Conservation (phyloP, 371 early-diverging fungal species). For the Parasitella parasitica region DNA sequence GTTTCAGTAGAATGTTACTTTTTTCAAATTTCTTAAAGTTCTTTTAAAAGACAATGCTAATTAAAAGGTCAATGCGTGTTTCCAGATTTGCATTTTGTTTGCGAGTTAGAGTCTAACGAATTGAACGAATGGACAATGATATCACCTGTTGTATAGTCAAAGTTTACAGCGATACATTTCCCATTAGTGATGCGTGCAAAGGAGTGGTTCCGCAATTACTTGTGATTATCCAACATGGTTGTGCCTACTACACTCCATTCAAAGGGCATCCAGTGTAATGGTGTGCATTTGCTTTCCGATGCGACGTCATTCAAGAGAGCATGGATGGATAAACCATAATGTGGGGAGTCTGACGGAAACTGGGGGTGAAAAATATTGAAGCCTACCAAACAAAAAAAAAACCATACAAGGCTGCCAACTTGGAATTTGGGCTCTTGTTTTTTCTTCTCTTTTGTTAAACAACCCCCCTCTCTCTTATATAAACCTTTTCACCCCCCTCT, state of each 20-base stretch:
- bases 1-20: too few species aligned
- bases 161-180: too few species aligned
- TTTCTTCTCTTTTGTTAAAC: constrained; percentile 14
- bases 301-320: constrained; percentile 10
- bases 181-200: too few species aligned
- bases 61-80: too few species aligned
- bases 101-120: too few species aligned
- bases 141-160: too few species aligned
- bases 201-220: too few species aligned
- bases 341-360: constrained; percentile 4
- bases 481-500: constrained; percentile 12
- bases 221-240: too few species aligned
- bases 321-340: neutral
- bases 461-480: constrained; percentile 44
- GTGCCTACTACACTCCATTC: too few species aligned
- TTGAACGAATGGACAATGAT: too few species aligned
- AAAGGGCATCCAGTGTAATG: neutral
- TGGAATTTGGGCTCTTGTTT: neutral
- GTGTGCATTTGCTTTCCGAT: neutral
- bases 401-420: constrained; percentile 5
- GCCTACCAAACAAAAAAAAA: constrained; percentile 12
- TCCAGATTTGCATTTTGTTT: too few species aligned
- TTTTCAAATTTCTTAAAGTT: too few species aligned
- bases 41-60: neutral
- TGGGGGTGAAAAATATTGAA: constrained; percentile 8